Conservation (phyloP, 2,329 filamentous ascomycete species). For the Colletotrichum aenigma region DNA sequence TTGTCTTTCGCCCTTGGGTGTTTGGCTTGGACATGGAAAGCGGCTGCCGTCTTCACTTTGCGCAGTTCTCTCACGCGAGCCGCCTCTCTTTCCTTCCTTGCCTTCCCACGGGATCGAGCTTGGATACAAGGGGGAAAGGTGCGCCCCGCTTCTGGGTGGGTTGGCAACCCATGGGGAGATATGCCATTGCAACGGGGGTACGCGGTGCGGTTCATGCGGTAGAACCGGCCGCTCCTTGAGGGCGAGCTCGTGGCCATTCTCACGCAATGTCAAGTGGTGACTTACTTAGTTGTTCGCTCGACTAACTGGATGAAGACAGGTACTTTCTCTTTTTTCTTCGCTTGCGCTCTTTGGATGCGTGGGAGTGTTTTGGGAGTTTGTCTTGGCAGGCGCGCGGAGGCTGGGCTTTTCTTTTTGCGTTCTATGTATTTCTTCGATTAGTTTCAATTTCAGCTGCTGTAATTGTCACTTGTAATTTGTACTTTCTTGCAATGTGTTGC, state of each 20-base stretch:
- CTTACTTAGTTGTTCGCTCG: neutral
- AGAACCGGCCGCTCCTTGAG: neutral
- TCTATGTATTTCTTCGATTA: neutral
- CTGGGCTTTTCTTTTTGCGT: neutral
- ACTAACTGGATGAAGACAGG: neutral
- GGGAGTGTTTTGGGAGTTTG: no score
- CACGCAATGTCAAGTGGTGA: neutral
- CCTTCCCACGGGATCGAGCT: neutral
- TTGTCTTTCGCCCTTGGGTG: neutral
- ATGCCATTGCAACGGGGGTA: neutral
- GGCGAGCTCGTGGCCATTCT: neutral
- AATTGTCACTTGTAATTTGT: neutral
- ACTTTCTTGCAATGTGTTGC: no score
- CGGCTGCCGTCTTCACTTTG: neutral
- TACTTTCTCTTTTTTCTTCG: neutral
- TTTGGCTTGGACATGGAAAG: neutral
- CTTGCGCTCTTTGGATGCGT: accelerated
- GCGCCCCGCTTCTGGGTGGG: neutral
- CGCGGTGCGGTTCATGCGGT: neutral
- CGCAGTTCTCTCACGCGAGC: neutral
- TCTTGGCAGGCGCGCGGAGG: neutral
- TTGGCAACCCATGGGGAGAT: neutral
- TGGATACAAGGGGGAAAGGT: neutral
- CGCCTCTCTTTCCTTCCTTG: neutral
- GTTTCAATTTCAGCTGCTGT: neutral